Conservation (phyloP, 1,284 basidiomycete species). For the Boletellus deceptivus region DNA sequence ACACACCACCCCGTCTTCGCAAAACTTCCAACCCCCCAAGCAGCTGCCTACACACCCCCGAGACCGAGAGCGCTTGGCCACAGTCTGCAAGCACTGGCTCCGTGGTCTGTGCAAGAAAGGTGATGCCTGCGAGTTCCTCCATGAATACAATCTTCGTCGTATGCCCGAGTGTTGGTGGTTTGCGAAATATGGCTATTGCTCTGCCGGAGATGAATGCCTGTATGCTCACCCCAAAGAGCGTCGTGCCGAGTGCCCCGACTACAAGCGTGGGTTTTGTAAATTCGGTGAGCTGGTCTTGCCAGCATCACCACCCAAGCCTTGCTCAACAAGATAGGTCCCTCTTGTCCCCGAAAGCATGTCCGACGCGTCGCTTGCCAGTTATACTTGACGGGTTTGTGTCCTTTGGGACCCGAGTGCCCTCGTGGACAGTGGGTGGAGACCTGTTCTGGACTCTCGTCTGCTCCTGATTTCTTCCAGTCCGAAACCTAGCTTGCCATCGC, state of each 20-base stretch:
- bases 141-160: constrained; percentile 96
- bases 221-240: constrained; percentile 97
- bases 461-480: constrained; percentile 47
- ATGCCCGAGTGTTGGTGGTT: constrained; percentile 99
- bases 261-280: constrained; percentile 93
- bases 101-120: constrained; percentile 98
- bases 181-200: constrained; percentile 97
- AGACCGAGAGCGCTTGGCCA: constrained; percentile 84
- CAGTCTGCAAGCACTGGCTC: constrained; percentile 99
- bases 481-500: constrained; percentile 68
- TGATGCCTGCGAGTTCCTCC: constrained; percentile 96
- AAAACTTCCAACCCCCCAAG: constrained; percentile 87
- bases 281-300: constrained; percentile 55
- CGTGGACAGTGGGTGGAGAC: constrained; percentile 79
- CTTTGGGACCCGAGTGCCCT: constrained; percentile 87
- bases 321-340: constrained; percentile 59
- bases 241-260: constrained; percentile 93
- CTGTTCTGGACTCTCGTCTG: constrained; percentile 13
- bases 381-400: constrained; percentile 95
- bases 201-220: constrained; percentile 96
- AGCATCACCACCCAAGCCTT: not conserved
- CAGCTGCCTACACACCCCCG: constrained; percentile 77
- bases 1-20: constrained; percentile 81
- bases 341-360: constrained; percentile 91
- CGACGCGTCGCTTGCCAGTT: constrained; percentile 87